These are phyloP conservation scores for Eimeria praecox DNA, from an alignment of 169 alveolate species.

Conservation along the genomic window DNA sequence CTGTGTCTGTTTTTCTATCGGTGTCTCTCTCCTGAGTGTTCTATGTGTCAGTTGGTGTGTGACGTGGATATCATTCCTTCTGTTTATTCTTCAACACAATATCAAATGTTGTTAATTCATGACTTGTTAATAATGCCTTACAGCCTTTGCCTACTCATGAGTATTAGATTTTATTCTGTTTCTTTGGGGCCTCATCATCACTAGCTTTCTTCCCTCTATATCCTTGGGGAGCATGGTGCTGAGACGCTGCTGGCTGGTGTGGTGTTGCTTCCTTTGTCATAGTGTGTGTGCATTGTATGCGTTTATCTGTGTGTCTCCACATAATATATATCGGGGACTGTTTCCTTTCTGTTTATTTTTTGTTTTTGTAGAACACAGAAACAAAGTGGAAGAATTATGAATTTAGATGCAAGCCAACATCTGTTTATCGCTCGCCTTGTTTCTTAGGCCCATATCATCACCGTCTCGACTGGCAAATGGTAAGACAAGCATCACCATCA, in stretches of 20 bases:
- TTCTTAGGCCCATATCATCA: conserved; percentile 77
- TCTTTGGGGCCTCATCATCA: too few relatives aligned
- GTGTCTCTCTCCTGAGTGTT: background rate
- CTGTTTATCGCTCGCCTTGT: conserved; percentile 64
- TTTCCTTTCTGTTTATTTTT: background rate
- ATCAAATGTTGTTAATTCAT: background rate
- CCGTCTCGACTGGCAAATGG: conserved; percentile 83
- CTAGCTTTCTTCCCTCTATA: too few relatives aligned
- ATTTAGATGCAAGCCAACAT: conserved; percentile 80
- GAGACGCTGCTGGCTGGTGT: too few relatives aligned
- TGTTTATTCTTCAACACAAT: background rate
- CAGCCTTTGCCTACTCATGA: background rate
- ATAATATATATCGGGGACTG: background rate
- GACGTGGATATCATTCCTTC: background rate
- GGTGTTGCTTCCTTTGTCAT: background rate
- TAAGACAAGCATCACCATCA: background rate
- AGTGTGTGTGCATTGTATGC: background rate
- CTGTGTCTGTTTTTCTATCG: background rate
- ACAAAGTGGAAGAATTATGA: conserved; percentile 67
- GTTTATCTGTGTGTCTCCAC: background rate
- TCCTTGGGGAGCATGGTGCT: too few relatives aligned
- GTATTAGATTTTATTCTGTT: too few relatives aligned
- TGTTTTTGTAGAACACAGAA: background rate
- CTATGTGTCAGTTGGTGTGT: background rate
- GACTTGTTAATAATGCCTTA: background rate